phyloP scores from a whole-genome alignment of 257 asterid species.

The Euphrasia confusa region DNA sequence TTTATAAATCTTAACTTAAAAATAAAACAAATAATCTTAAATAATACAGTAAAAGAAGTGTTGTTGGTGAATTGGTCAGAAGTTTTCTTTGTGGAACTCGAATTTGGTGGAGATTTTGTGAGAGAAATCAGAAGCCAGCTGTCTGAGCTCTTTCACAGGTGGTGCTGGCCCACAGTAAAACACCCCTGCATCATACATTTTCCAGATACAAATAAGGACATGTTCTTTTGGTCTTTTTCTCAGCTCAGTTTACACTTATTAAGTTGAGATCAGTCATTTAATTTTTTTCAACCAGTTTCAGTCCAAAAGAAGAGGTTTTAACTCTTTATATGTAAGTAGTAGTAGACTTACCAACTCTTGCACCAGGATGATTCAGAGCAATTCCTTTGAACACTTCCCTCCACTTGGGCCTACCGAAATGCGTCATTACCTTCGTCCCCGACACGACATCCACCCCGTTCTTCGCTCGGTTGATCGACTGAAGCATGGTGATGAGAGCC shows the following conservation, averaged over 20 bases:
- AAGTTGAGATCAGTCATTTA: no score
- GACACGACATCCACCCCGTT: slow-evolving; percentile 78
- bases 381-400: slow-evolving; percentile 64
- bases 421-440: slow-evolving; percentile 79
- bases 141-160: slow-evolving; percentile 55
- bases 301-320: no score
- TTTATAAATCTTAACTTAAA: no score
- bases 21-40: no score
- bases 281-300: no score
- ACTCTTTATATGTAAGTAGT: no score
- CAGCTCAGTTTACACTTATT: no score
- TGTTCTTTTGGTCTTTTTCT: no score
- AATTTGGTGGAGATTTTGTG: slow-evolving; percentile 70
- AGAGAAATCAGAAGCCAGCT: slow-evolving; percentile 65
- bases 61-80: slow-evolving; percentile 28
- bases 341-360: slow-evolving; percentile 54
- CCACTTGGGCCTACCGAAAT: slow-evolving; percentile 92
- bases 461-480: slow-evolving; percentile 69
- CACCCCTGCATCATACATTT: slow-evolving; percentile 50
- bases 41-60: no score
- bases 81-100: slow-evolving; percentile 86
- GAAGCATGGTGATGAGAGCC: slow-evolving; percentile 84
- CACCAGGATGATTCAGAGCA: slow-evolving; percentile 57
- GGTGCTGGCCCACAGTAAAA: slow-evolving; percentile 93
- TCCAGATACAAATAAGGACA: no score